A percentile compares a stretch with the other conserved stretches of the same genome.
Evolutionary conservation across 768 basidiomycete species (phyloP).

Genomic region (Auriscalpium orientale): DNA sequence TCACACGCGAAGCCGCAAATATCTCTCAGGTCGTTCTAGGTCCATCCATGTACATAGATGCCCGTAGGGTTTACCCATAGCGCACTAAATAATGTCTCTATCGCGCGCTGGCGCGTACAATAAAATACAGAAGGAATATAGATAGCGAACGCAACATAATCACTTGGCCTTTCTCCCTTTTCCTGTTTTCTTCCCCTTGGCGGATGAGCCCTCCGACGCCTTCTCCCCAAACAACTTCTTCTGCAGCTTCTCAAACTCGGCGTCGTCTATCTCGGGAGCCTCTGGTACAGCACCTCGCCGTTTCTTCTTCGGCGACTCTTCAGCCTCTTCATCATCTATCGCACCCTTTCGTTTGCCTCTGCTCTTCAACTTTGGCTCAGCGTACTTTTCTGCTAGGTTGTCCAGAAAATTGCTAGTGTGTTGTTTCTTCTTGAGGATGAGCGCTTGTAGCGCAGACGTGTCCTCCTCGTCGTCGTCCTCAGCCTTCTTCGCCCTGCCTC

Average conservation of each 20-base stretch:
- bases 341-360: constrained; percentile 41
- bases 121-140: too few species aligned
- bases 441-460: constrained; percentile 63
- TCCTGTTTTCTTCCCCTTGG: constrained; percentile 5
- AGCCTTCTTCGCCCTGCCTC: constrained; percentile 34
- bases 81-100: too few species aligned
- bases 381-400: constrained; percentile 66
- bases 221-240: constrained; percentile 46
- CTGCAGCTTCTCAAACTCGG: constrained; percentile 55
- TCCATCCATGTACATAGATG: too few species aligned
- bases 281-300: constrained; percentile 27
- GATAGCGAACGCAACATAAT: neutral
- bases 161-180: neutral
- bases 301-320: constrained; percentile 39
- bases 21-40: constrained; percentile 14
- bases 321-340: constrained; percentile 32
- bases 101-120: too few species aligned
- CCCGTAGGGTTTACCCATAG: too few species aligned
- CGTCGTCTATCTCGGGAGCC: constrained; percentile 57
- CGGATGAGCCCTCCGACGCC: constrained; percentile 10
- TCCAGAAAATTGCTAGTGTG: constrained; percentile 70
- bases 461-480: constrained; percentile 43
- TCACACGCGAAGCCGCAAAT: constrained; percentile 13
- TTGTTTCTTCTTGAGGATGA: constrained; percentile 74
- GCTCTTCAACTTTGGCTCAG: constrained; percentile 34